Evolutionary conservation across 2,329 filamentous ascomycete species (phyloP).

Genomic region (Cadophora malorum): DNA sequence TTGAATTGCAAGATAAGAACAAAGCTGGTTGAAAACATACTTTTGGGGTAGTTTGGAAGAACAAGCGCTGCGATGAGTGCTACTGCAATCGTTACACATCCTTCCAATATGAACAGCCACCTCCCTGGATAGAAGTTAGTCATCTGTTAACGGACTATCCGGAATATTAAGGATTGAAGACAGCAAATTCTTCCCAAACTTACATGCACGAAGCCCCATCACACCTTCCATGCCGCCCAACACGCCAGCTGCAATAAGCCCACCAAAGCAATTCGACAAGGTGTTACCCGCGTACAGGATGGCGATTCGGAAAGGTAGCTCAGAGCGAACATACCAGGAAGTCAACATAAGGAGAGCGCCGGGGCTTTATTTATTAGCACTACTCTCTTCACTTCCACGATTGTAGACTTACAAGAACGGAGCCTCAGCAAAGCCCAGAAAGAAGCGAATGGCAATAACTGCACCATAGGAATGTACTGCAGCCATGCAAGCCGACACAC

Average conservation of each 20-base stretch:
- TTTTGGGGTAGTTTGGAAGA: slow-evolving; percentile 25
- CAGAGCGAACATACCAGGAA: slow-evolving; percentile 51
- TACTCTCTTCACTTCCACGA: background rate
- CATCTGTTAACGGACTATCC: background rate
- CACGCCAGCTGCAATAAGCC: slow-evolving; percentile 50
- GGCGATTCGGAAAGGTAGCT: slow-evolving; percentile 53
- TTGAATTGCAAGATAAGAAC: background rate
- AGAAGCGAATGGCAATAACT: slow-evolving; percentile 40
- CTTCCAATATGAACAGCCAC: slow-evolving; percentile 36
- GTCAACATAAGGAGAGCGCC: slow-evolving; percentile 30
- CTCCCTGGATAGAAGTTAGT: background rate
- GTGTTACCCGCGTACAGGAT: slow-evolving; percentile 43
- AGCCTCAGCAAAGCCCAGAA: slow-evolving; percentile 41
- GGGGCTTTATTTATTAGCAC: slow-evolving; percentile 48
- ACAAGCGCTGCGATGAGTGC: slow-evolving; percentile 21
- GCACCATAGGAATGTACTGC: slow-evolving; percentile 42
- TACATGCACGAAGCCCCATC: slow-evolving; percentile 19
- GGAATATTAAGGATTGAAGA: no score
- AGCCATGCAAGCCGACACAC: slow-evolving; percentile 52
- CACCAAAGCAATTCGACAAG: slow-evolving; percentile 50
- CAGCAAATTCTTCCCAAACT: no score
- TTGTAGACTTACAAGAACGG: slow-evolving; percentile 50
- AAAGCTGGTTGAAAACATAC: background rate
- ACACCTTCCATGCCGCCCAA: slow-evolving; percentile 25
- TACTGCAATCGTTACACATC: slow-evolving; percentile 27